Conservation (phyloP, 2,329 filamentous ascomycete species). For the Sarocladium kiliense region DNA sequence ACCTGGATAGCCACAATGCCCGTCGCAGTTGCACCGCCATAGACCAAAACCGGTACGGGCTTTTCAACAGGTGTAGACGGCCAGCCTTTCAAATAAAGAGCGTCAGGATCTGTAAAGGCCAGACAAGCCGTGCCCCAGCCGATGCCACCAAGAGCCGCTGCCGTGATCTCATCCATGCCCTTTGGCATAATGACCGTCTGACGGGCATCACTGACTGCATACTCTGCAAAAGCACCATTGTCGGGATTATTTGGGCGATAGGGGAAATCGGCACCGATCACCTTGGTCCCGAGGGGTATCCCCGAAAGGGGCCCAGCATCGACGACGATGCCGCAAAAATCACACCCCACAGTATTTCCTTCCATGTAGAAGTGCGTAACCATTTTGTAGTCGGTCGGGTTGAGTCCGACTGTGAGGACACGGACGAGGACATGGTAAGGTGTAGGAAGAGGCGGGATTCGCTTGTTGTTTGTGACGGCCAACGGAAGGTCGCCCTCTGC, state of each 20-base stretch:
- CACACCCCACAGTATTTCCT: slow-evolving; percentile 16
- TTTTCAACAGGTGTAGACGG: slow-evolving; percentile 9
- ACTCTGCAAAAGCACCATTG: slow-evolving; percentile 9
- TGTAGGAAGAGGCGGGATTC: neutral
- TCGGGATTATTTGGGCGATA: slow-evolving; percentile 8
- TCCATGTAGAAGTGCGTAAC: slow-evolving; percentile 12
- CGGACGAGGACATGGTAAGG: slow-evolving; percentile 14
- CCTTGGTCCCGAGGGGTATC: neutral
- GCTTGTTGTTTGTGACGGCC: no score
- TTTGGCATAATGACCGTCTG: slow-evolving; percentile 16
- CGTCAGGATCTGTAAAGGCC: slow-evolving; percentile 11
- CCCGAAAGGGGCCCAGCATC: slow-evolving; percentile 6
- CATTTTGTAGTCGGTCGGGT: slow-evolving; percentile 24
- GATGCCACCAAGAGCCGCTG: slow-evolving; percentile 18
- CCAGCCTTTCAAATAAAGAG: slow-evolving; percentile 10
- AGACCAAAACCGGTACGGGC: slow-evolving; percentile 21
- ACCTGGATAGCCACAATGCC: slow-evolving; percentile 24
- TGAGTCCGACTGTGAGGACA: slow-evolving; percentile 20
- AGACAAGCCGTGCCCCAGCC: slow-evolving; percentile 19
- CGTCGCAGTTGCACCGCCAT: slow-evolving; percentile 22
- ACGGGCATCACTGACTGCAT: slow-evolving; percentile 5
- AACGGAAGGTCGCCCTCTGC: no score
- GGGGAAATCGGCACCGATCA: slow-evolving; percentile 13
- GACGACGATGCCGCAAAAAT: slow-evolving; percentile 20
- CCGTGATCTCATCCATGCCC: slow-evolving; percentile 16